phyloP scores from a whole-genome alignment of 345 rosid genomes.

The Eucalyptus paniculata region DNA sequence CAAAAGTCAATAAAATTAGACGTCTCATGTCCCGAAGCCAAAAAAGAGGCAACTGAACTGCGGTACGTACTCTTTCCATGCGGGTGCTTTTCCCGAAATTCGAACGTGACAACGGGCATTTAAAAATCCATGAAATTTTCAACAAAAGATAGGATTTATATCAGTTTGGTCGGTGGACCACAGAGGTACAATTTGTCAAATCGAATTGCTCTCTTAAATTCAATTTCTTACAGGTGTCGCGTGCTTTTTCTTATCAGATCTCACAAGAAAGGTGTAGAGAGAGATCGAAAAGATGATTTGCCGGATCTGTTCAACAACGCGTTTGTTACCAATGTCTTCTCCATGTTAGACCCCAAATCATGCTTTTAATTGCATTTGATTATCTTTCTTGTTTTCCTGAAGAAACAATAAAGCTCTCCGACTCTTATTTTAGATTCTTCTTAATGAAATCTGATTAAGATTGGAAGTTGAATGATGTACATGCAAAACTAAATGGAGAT shows the following conservation, averaged over 20 bases:
- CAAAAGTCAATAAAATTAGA: neutral
- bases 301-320: neutral
- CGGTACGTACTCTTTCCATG: neutral
- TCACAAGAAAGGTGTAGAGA: neutral
- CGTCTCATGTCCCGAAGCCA: neutral
- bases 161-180: neutral
- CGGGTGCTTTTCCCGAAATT: neutral
- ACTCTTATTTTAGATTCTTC: neutral
- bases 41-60: neutral
- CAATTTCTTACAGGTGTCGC: neutral
- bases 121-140: neutral
- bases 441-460: neutral
- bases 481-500: neutral
- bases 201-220: neutral
- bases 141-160: neutral
- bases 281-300: neutral
- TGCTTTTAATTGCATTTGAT: neutral
- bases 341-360: neutral
- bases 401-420: neutral
- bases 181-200: neutral
- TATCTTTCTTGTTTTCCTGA: neutral
- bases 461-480: neutral
- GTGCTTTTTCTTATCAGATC: neutral
- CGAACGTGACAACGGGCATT: neutral
- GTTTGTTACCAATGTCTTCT: neutral